These are phyloP conservation scores for Heliamphora exappendiculata DNA, from an alignment of 148 eudicot species.

Conservation along the genomic window DNA sequence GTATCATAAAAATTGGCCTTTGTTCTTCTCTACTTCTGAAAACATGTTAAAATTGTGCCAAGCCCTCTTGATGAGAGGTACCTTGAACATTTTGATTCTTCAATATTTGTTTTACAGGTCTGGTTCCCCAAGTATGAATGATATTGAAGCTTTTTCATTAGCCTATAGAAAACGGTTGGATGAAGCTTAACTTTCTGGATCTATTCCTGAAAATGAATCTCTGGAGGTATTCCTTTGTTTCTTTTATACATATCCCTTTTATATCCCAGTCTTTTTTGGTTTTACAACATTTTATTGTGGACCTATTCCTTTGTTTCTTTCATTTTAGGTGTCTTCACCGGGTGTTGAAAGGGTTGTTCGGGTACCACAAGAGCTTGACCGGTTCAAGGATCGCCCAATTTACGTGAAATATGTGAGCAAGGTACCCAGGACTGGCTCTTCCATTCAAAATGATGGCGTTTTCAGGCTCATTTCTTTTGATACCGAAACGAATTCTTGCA, in stretches of 20 bases:
- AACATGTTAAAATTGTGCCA: neutral
- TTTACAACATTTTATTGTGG: neutral
- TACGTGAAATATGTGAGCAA: slow-evolving; percentile 49
- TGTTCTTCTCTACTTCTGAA: too few relatives aligned
- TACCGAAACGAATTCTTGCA: slow-evolving; percentile 43
- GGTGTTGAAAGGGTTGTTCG: slow-evolving; percentile 76
- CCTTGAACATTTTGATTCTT: slow-evolving; percentile 5
- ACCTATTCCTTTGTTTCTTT: slow-evolving; percentile 2
- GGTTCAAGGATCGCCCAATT: slow-evolving; percentile 75
- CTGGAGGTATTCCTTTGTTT: slow-evolving; percentile 51
- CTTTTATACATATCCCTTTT: neutral
- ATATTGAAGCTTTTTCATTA: slow-evolving; percentile 69
- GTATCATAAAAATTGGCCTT: too few relatives aligned
- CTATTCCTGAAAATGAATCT: slow-evolving; percentile 50
- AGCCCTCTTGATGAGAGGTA: neutral
- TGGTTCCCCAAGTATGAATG: slow-evolving; percentile 68
- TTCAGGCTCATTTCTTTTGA: slow-evolving; percentile 62
- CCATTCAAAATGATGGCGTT: slow-evolving; percentile 52
- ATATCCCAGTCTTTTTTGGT: neutral
- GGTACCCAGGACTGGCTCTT: slow-evolving; percentile 23
- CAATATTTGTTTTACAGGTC: slow-evolving; percentile 40
- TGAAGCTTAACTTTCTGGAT: slow-evolving; percentile 64
- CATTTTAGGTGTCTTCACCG: slow-evolving; percentile 79
- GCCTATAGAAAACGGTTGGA: slow-evolving; percentile 55
- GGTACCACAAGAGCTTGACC: slow-evolving; percentile 73